These are phyloP conservation scores for Colletotrichum lini DNA, from an alignment of 2,329 filamentous ascomycete species.

Conservation along the genomic window DNA sequence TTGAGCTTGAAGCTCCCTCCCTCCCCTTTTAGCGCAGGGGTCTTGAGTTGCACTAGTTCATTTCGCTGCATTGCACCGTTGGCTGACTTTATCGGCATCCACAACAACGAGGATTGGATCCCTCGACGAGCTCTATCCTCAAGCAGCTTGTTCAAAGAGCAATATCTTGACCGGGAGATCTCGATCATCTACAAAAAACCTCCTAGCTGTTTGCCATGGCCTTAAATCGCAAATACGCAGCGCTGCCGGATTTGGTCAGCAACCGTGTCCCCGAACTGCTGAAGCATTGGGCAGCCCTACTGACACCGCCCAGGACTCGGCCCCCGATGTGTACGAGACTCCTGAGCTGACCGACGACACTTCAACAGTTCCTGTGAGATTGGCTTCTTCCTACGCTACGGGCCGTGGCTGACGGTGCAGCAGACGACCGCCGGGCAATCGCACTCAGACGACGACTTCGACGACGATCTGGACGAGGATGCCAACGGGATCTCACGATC, in stretches of 20 bases:
- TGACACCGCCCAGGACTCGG: conserved; percentile 77
- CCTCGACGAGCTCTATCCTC: neutral
- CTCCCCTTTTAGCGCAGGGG: conserved; percentile 24
- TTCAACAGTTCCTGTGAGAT: conserved; percentile 83
- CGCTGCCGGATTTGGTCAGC: conserved; percentile 80
- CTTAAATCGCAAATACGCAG: conserved; percentile 85
- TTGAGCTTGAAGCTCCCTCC: conserved; percentile 30
- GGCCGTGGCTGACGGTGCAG: conserved; percentile 45
- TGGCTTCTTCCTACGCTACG: neutral
- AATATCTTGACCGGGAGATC: neutral
- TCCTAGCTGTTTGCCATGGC: conserved; percentile 66
- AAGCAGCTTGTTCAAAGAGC: neutral
- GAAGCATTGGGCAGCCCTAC: conserved; percentile 21
- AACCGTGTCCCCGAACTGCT: neutral
- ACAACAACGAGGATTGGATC: conserved; percentile 1
- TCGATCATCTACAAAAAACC: neutral
- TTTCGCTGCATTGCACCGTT: neutral
- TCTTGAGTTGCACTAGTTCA: conserved; percentile 5
- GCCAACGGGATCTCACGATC: conserved; percentile 80
- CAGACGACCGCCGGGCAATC: conserved; percentile 70
- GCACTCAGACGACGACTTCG: conserved; percentile 74
- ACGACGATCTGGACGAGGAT: conserved; percentile 74
- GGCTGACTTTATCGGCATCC: neutral
- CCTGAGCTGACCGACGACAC: conserved; percentile 92
- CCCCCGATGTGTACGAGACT: conserved; percentile 97